Base-by-base conservation (phyloP, 163 green algal species). In the Smithsoniella earleae region DNA sequence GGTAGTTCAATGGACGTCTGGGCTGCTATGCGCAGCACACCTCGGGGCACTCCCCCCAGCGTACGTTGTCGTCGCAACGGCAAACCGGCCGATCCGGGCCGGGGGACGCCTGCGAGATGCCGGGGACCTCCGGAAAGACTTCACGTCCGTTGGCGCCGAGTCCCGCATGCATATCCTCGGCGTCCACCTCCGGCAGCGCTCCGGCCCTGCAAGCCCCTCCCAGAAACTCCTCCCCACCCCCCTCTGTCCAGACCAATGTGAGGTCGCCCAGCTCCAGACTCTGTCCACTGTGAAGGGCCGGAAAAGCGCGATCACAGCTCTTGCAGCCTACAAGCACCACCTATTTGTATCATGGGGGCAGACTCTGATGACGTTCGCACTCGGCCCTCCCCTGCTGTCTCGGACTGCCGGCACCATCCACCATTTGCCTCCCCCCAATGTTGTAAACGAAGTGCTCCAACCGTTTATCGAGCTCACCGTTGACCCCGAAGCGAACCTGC, bases 391-490 rank as follows among this genome's bases (percentile, higher is more conserved):
- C 8, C 8, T 64, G 49, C 1, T 64, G 49, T 27, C 49, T 6
- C 31, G 33, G 49, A 27, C 49, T 10, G 49, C 49, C 8, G 33
- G 33, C 49, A 64, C 13, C 8, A 25, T 64, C 49, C 25, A 25
- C 8, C 25, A 64, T 25, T 27, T 64, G 8, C 49, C 49, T 1
- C 25, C 6, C 8, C 49, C 49, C 6, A 36, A 25, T 6, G 33
- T 6, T 27, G 49, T 64, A 27, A 64, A 64, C 25, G n/a, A n/a
- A n/a, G 49, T 64, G 8, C 49, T 64, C 25, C 49, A 64, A 27
- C 49, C 49, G 0, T 25, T 64, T 6, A 25, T 64, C 49, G 31
- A 25, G 6, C 31, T 64, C 25, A 64, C 8, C 13, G 49, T 64
- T 27, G 49, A 64, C 49, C 25, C 13, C 8, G 49, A 10, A 6